These are phyloP conservation scores for Moesziomyces sp. DNA, from an alignment of 1,284 basidiomycete species.

Conservation along the genomic window DNA sequence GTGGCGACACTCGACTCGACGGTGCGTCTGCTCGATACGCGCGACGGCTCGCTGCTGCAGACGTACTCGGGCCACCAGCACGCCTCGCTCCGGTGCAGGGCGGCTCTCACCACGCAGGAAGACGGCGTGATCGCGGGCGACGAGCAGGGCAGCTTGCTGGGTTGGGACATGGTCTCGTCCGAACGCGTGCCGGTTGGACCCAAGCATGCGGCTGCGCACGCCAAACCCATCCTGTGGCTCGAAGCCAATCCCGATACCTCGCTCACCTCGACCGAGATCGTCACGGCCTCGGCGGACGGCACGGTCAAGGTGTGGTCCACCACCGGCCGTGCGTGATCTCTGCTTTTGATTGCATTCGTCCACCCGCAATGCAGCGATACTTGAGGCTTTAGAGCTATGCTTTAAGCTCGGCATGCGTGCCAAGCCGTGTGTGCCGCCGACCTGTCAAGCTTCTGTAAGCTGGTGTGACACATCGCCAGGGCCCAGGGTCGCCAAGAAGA, in stretches of 20 bases:
- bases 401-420: too few relatives aligned
- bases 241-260: slow-evolving; percentile 76
- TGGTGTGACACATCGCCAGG: too few relatives aligned
- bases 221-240: slow-evolving; percentile 88
- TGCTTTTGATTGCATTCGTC: too few relatives aligned
- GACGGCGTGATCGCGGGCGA: slow-evolving; percentile 86
- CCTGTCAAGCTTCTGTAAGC: too few relatives aligned
- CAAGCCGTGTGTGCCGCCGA: too few relatives aligned
- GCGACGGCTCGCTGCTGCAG: slow-evolving; percentile 85
- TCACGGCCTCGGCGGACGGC: slow-evolving; percentile 81
- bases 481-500: too few relatives aligned
- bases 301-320: slow-evolving; percentile 58
- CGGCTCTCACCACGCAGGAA: slow-evolving; percentile 82
- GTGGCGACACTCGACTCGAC: slow-evolving; percentile 85
- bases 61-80: slow-evolving; percentile 83
- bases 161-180: slow-evolving; percentile 82
- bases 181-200: slow-evolving; percentile 51
- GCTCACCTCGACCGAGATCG: slow-evolving; percentile 71
- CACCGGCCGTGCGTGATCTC: too few relatives aligned
- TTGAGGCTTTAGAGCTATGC: too few relatives aligned
- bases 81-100: slow-evolving; percentile 79
- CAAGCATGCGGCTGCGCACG: slow-evolving; percentile 80
- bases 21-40: slow-evolving; percentile 84
- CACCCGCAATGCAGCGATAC: too few relatives aligned
- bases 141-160: slow-evolving; percentile 86